Evolutionary conservation across 495 filamentous ascomycete genomes (phyloP), one percentile per base, ranked within the genome.

Genomic region (Oidiodendron maius): DNA sequence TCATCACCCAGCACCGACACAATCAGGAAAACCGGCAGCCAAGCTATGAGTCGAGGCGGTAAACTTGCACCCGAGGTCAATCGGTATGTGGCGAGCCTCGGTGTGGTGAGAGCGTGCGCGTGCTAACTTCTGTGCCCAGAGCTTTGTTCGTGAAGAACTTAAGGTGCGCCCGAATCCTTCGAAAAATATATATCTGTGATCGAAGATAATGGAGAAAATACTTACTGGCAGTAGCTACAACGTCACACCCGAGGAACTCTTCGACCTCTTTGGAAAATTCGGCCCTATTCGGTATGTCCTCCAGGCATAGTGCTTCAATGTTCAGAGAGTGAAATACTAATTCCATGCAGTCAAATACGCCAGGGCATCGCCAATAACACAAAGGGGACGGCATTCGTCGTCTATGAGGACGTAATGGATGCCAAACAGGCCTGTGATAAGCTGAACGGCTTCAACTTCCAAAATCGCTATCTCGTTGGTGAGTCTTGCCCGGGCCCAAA

Each of bases 331-430:
- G 23, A 4, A 12, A 21, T 59, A 47, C 65, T 74, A 59, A 75
- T 55, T n/a, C 23, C 49, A 22, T 32, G 20, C 22, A 28, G 93
- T 54, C 93, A 97, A 86, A 93, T 98, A 61, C 91, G 93, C 62
- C 91, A 96, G 71, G 93, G 93, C 59, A 97, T 96, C 60, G 89
- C 91, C 51, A 90, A 81, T 70, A 94, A 94, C 64, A 96, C 93
- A 56, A 98, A 97, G 67, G 93, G 93, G 60, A 98, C 93, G 22
- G 91, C 89, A 60, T 98, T 95, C 71, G 94, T 98, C 40, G 93
- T 98, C 64, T 98, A 94, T 74, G 94, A 97, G 66, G 94, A 98
- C 72, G 94, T 96, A 21, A 89, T 96, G 81, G 93, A 98, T 76
- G 91, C 93, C 53, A 98, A 98, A 72, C 81, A 86, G 69, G 94